Evolutionary conservation across 2,329 filamentous ascomycete species (phyloP), one percentile per base, ranked within the genome.

Genomic region (Epichloe amarillans): DNA sequence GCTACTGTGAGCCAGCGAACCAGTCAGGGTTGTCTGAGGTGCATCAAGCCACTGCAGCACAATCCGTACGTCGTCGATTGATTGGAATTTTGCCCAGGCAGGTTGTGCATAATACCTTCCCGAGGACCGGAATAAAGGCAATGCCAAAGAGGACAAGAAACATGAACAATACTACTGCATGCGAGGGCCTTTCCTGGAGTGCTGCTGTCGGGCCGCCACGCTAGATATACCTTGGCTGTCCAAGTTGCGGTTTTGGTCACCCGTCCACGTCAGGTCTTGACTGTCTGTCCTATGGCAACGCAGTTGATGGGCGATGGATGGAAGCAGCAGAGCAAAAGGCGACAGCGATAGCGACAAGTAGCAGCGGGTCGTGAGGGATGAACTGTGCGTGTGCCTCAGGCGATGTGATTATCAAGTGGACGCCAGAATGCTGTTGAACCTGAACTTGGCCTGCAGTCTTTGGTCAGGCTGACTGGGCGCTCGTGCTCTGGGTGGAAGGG

Each of bases 21-120:
- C 59, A 61, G 55, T 60, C 55, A 56, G 55, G 54, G 52, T 49
- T 46, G 54, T 58, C 56, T 53, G 55, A 54, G 55, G 55, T 57
- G 57, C 58, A 56, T 46, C 43, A 49, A 55, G 38, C 52, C 54
- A 51, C 49, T 46, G 54, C 54, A 55, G 54, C 53, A 50, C 46
- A 23, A 23, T 23, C 23, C 23, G 23, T 5, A 50, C 49, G 49
- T 47, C 42, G 47, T 43, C 55, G 54, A 57, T 43, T 56, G 54
- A 57, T 59, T 54, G 55, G 57, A 46, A 50, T 52, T 46, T 39
- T 30, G n/a, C 23, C 23, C 7, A 12, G 36, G n/a, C 43, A 44
- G 36, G 42, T 23, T 17, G 43, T 42, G 43, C 49, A 46, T 46
- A 26, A 21, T 19, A 46, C 38, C 14, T n/a, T 19, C 15, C 17